Percentiles rank a stretch among this genome's conserved stretches.
phyloP scores from a whole-genome alignment of 345 rosid genomes.

The Conringia planisiliqua region DNA sequence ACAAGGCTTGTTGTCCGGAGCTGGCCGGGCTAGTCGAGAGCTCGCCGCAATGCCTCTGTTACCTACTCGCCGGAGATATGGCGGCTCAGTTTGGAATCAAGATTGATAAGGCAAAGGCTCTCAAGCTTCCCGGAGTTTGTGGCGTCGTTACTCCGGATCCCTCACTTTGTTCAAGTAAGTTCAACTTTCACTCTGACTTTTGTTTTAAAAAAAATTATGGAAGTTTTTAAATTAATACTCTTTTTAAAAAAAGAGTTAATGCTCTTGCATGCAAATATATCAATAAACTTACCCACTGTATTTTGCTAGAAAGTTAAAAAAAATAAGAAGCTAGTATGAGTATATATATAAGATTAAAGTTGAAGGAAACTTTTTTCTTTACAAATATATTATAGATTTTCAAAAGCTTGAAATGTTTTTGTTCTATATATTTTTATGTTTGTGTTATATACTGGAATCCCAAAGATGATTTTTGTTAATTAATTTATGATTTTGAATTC shows the following conservation, averaged over 20 bases:
- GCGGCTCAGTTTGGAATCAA: conserved; percentile 39
- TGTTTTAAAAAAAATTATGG: background rate
- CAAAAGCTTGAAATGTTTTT: background rate
- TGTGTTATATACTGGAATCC: background rate
- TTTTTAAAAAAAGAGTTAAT: background rate
- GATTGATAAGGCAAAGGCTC: conserved; percentile 50
- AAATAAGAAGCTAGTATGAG: background rate
- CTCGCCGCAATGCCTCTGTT: conserved; percentile 54
- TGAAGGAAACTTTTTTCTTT: background rate
- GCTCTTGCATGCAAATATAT: background rate
- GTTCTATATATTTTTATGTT: background rate
- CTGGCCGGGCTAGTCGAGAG: conserved; percentile 72
- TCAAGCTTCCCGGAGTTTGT: conserved; percentile 67
- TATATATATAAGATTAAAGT: background rate
- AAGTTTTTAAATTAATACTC: background rate
- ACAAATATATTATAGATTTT: background rate
- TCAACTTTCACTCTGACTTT: background rate
- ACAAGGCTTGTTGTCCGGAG: conserved; percentile 68
- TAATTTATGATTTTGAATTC: background rate
- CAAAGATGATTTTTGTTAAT: background rate
- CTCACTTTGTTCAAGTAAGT: conserved; percentile 45
- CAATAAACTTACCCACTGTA: background rate
- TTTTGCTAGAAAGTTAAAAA: background rate
- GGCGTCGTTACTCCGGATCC: conserved; percentile 43
- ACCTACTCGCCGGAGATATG: conserved; percentile 36